Evolutionary conservation across 805 yeast species (phyloP).

Genomic region (Hanseniaspora hatyaiensis): DNA sequence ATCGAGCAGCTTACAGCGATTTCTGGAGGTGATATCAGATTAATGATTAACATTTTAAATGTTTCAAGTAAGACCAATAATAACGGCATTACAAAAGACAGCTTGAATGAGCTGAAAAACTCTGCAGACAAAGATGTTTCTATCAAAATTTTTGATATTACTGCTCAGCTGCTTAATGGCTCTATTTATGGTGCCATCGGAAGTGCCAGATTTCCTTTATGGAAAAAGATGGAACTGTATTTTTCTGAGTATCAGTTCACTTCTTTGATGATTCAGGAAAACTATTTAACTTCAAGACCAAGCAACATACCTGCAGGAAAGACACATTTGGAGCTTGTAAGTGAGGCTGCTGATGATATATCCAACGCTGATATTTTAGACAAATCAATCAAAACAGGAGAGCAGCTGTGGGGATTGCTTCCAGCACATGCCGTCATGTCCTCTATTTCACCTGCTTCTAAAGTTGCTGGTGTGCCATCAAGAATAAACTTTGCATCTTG

Average conservation of each 20-base stretch:
- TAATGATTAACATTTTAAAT: slow-evolving; percentile 78
- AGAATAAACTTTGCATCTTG: slow-evolving; percentile 72
- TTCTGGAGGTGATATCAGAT: slow-evolving; percentile 85
- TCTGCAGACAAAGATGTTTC: slow-evolving; percentile 86
- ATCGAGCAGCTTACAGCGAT: slow-evolving; percentile 76
- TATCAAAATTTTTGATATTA: slow-evolving; percentile 83
- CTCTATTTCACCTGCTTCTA: slow-evolving; percentile 65
- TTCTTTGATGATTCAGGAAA: slow-evolving; percentile 93
- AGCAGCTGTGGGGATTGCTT: slow-evolving; percentile 86
- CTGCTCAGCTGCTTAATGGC: slow-evolving; percentile 53
- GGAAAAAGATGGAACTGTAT: slow-evolving; percentile 76
- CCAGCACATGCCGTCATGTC: slow-evolving; percentile 86
- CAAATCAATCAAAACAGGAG: slow-evolving; percentile 70
- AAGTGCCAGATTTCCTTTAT: slow-evolving; percentile 43
- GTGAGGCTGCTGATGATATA: slow-evolving; percentile 74
- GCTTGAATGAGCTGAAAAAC: slow-evolving; percentile 48
- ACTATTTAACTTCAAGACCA: slow-evolving; percentile 64
- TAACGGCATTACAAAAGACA: slow-evolving; percentile 42
- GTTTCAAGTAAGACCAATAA: slow-evolving; percentile 60
- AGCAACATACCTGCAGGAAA: slow-evolving; percentile 33
- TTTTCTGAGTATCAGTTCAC: slow-evolving; percentile 91
- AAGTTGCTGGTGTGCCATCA: slow-evolving; percentile 60
- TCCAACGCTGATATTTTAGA: slow-evolving; percentile 79
- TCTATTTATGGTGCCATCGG: slow-evolving; percentile 40
- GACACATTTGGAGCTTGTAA: slow-evolving; percentile 50